These are phyloP conservation scores for Aspergillus arachidicola DNA, from an alignment of 2,329 filamentous ascomycete genomes.

Conservation along the genomic window DNA sequence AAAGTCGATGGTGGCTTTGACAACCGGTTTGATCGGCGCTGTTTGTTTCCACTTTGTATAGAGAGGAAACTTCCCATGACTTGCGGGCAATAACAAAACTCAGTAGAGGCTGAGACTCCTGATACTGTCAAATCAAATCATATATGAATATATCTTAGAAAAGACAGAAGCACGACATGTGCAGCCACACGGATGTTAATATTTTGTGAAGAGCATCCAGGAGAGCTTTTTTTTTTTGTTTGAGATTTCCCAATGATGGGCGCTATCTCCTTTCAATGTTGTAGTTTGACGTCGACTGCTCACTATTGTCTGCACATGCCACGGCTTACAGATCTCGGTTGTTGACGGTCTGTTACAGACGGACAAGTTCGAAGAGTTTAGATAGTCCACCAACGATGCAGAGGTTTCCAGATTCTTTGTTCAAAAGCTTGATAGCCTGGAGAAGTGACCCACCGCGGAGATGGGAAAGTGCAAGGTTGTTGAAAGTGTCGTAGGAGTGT, in stretches of 20 bases:
- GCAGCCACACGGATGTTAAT: background rate
- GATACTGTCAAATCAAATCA: slow-evolving; percentile 11
- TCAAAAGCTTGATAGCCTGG: background rate
- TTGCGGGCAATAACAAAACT: slow-evolving; percentile 15
- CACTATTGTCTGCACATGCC: background rate
- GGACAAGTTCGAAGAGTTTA: background rate
- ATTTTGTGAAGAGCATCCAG: background rate
- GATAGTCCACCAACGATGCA: background rate
- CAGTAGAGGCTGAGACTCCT: slow-evolving; percentile 16
- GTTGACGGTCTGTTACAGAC: background rate
- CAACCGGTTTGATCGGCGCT: slow-evolving; percentile 37
- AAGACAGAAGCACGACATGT: slow-evolving; percentile 7
- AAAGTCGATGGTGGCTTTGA: slow-evolving; percentile 40
- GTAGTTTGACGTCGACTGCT: background rate
- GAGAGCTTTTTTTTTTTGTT: background rate
- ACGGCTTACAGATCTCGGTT: background rate
- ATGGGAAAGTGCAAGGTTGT: background rate
- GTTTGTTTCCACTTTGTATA: slow-evolving; percentile 33
- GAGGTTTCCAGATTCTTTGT: background rate
- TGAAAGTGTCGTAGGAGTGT: background rate
- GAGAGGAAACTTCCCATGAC: slow-evolving; percentile 43
- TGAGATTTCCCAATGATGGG: background rate
- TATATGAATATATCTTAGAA: background rate
- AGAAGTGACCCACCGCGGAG: background rate
- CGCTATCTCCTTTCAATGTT: background rate